A percentile compares a stretch with the other conserved stretches of the same genome.
Evolutionary conservation across 2,329 filamentous ascomycete species (phyloP).

Genomic region (Didymella sp.): DNA sequence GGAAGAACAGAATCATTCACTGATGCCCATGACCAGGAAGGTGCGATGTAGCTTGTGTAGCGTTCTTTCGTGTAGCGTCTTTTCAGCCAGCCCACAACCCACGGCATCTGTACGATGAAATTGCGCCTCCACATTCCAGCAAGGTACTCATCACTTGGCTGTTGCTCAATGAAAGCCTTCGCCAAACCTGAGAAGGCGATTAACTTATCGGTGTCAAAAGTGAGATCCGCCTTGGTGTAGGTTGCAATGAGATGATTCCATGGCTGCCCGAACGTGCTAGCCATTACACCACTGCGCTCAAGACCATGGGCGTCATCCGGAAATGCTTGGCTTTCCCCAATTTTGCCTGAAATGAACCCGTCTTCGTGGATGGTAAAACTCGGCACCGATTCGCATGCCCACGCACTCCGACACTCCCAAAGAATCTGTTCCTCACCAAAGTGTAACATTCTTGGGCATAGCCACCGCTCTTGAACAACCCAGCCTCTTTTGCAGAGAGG

Average conservation of each 20-base stretch:
- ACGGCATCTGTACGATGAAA: not conserved
- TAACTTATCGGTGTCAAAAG: not conserved
- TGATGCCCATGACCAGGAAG: not conserved
- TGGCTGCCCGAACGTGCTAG: not conserved
- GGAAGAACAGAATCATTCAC: not conserved
- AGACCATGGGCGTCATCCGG: not conserved
- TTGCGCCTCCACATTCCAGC: not conserved
- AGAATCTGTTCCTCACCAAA: not conserved
- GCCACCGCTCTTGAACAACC: not conserved
- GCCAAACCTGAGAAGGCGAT: not conserved
- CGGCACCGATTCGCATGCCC: not conserved
- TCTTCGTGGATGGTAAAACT: not conserved
- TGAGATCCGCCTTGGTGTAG: not conserved
- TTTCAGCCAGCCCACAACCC: too few relatives aligned
- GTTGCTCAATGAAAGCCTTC: not conserved
- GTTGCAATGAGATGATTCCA: not conserved
- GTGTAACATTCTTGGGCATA: not conserved
- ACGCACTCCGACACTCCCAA: not conserved
- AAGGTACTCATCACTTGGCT: not conserved
- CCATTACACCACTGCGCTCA: not conserved
- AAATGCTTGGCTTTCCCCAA: not conserved
- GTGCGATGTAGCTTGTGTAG: not conserved
- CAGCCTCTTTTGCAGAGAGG: not conserved
- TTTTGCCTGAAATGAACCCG: not conserved
- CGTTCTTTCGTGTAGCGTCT: too few relatives aligned